Conservation (phyloP, 1,284 basidiomycete species). For the Sanghuangporus sanghuang region DNA sequence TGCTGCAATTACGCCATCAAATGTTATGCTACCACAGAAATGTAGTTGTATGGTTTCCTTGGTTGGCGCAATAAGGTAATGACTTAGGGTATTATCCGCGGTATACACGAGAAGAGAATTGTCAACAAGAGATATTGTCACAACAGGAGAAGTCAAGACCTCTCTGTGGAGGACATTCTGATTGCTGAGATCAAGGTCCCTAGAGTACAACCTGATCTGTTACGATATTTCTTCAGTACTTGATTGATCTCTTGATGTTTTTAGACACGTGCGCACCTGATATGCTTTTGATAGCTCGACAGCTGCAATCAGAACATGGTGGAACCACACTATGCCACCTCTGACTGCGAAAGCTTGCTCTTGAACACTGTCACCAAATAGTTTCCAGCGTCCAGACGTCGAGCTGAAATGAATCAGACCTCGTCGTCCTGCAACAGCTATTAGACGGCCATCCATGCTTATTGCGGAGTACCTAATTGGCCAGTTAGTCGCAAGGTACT, state of each 20-base stretch:
- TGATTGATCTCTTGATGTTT: not conserved
- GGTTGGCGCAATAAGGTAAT: slow-evolving; percentile 90
- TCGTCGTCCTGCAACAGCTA: slow-evolving; percentile 89
- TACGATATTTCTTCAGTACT: not conserved
- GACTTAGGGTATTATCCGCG: slow-evolving; percentile 90
- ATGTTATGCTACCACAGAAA: slow-evolving; percentile 92
- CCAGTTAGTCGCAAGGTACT: slow-evolving; percentile 90
- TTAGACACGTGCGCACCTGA: slow-evolving; percentile 47
- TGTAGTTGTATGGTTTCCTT: slow-evolving; percentile 80
- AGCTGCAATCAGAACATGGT: slow-evolving; percentile 90
- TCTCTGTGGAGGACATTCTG: slow-evolving; percentile 84
- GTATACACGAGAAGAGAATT: slow-evolving; percentile 97
- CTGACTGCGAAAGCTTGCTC: slow-evolving; percentile 86
- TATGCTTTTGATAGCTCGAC: slow-evolving; percentile 78
- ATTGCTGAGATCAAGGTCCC: slow-evolving; percentile 87
- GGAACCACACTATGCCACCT: slow-evolving; percentile 95
- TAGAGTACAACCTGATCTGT: slow-evolving; percentile 91
- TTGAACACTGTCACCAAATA: slow-evolving; percentile 80
- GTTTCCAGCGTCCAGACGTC: slow-evolving; percentile 92
- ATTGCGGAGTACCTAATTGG: slow-evolving; percentile 92
- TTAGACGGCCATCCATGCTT: slow-evolving; percentile 85
- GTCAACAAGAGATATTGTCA: slow-evolving; percentile 89
- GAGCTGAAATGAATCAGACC: slow-evolving; percentile 94
- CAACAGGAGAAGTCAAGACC: slow-evolving; percentile 69
- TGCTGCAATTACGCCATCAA: slow-evolving; percentile 84